phyloP scores from a whole-genome alignment of 2,329 filamentous ascomycete genomes.

The Chaetomiaceae sp. region DNA sequence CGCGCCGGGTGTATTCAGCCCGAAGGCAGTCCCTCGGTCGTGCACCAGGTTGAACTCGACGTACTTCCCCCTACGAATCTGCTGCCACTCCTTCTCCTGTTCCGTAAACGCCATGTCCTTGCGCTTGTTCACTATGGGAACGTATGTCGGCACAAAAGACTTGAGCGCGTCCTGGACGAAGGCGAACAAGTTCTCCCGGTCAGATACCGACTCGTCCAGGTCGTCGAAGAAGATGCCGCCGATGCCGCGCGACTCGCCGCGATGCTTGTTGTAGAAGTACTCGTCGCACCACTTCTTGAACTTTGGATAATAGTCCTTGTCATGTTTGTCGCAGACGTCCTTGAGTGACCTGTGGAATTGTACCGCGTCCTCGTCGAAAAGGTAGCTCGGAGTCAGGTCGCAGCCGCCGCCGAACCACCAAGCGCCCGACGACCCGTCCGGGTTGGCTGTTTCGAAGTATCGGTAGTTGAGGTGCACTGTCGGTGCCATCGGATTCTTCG shows the following conservation, averaged over 20 bases:
- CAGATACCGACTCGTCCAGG: conserved; percentile 79
- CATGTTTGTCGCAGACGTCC: conserved; percentile 86
- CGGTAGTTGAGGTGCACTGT: conserved; percentile 98
- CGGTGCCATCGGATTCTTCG: conserved; percentile 91
- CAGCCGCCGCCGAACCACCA: conserved; percentile 99
- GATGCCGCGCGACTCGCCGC: conserved; percentile 78
- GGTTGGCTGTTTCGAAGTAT: conserved; percentile 93
- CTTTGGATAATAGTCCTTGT: conserved; percentile 82
- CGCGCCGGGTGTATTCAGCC: conserved; percentile 84
- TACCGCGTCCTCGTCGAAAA: conserved; percentile 95
- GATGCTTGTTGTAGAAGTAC: conserved; percentile 93
- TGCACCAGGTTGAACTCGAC: conserved; percentile 99
- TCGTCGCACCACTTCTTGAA: conserved; percentile 99
- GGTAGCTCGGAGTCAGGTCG: conserved; percentile 86
- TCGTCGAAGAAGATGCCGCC: conserved; percentile 99
- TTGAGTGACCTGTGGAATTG: conserved; percentile 96
- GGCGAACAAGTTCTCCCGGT: conserved; percentile 83
- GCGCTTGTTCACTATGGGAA: conserved; percentile 81
- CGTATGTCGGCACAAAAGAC: conserved; percentile 84
- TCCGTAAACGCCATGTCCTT: conserved; percentile 90
- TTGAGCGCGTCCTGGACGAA: conserved; percentile 82
- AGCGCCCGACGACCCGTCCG: conserved; percentile 73
- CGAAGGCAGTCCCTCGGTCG: conserved; percentile 91
- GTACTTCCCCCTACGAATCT: conserved; percentile 87
- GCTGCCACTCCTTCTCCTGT: conserved; percentile 92